Evolutionary conservation across 2,329 filamentous ascomycete species (phyloP).

Genomic region (Penicillium sp.): DNA sequence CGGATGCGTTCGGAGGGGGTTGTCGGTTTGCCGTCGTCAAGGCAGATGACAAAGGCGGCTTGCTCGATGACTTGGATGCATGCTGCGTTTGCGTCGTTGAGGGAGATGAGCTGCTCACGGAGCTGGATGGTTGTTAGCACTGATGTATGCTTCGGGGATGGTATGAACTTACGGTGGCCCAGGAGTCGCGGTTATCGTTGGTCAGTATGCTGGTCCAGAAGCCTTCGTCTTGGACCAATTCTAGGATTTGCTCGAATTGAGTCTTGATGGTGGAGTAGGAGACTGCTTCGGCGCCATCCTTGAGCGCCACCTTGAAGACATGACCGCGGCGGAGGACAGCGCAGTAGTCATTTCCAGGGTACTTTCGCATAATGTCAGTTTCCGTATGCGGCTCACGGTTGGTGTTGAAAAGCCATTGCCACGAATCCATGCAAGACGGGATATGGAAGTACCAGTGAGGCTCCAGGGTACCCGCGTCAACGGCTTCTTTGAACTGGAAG

Average conservation of each 20-base stretch:
- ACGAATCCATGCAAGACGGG: conserved; percentile 3
- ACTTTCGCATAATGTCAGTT: not conserved
- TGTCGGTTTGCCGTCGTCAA: conserved; percentile 1
- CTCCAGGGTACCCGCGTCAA: not conserved
- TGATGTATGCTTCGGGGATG: not conserved
- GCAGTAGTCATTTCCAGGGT: conserved; percentile 3
- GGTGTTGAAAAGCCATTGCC: conserved; percentile 7
- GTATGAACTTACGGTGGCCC: not conserved
- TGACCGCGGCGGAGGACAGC: not conserved
- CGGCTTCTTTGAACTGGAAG: conserved; percentile 2
- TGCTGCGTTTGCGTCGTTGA: not conserved
- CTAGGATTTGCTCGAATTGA: not conserved
- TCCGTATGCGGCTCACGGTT: conserved; percentile 1
- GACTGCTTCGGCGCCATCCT: not conserved
- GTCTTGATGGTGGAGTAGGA: not conserved
- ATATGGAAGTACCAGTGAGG: conserved; percentile 4
- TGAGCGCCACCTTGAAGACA: conserved; percentile 1
- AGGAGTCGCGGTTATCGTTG: not conserved
- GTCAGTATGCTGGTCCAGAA: conserved; percentile 4
- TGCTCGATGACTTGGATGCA: conserved; percentile 1
- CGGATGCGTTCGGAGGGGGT: conserved; percentile 1
- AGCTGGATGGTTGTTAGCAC: not conserved
- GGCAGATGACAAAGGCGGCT: conserved; percentile 1
- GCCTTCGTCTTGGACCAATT: not conserved
- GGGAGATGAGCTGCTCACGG: not conserved